Evolutionary conservation across 2,329 filamentous ascomycete species (phyloP).

Genomic region (Calonectria pseudoturangicola): DNA sequence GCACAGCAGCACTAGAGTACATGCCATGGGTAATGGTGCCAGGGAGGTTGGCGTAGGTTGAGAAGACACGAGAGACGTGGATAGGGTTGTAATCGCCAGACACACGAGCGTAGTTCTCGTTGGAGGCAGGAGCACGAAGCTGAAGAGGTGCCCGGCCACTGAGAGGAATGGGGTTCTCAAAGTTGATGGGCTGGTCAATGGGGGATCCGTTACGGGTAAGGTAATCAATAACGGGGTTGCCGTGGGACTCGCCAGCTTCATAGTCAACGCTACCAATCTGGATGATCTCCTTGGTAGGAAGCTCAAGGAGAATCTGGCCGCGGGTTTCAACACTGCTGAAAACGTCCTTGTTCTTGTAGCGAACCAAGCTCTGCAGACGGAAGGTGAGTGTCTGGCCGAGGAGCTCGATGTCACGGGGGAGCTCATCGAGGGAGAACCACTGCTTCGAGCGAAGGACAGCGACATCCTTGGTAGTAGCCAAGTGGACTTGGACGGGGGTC

Average conservation of each 20-base stretch:
- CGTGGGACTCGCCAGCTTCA: conserved; percentile 91
- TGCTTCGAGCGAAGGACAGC: conserved; percentile 97
- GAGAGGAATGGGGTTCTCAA: conserved; percentile 97
- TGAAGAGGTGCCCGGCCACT: conserved; percentile 93
- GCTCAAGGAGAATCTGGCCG: conserved; percentile 93
- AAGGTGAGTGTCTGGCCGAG: conserved; percentile 96
- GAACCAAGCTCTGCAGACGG: conserved; percentile 92
- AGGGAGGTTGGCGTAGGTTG: conserved; percentile 94
- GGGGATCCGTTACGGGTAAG: conserved; percentile 92
- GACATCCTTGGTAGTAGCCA: conserved; percentile 91
- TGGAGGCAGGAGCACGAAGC: conserved; percentile 93
- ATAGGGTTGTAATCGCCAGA: conserved; percentile 99
- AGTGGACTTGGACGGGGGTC: conserved; percentile 93
- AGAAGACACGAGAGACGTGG: conserved; percentile 97
- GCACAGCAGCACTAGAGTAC: conserved; percentile 98
- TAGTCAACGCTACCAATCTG: conserved; percentile 99
- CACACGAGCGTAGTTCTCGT: conserved; percentile 97
- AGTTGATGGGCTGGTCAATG: conserved; percentile 96
- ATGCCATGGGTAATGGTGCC: conserved; percentile 99
- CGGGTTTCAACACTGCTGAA: conserved; percentile 94
- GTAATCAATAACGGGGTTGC: conserved; percentile 98
- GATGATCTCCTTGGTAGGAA: conserved; percentile 97
- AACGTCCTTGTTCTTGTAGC: conserved; percentile 95
- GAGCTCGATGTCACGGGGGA: conserved; percentile 84
- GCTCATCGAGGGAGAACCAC: conserved; percentile 91